Conservation (phyloP, 208 protist species). For the Leptomonas seymouri region DNA sequence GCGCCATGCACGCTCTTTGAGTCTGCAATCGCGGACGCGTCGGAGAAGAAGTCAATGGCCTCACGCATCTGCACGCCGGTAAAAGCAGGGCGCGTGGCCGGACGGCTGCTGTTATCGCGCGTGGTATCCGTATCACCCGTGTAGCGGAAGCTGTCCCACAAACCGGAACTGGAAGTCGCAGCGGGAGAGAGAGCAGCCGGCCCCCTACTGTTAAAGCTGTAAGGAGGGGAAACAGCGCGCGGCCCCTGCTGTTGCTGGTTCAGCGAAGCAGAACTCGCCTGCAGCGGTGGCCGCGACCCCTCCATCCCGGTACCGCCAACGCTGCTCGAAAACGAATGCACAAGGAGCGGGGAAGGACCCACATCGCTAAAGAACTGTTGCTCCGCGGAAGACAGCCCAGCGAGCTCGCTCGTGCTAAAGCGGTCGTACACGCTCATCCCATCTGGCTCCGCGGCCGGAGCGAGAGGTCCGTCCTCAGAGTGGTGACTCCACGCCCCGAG, state of each 20-base stretch:
- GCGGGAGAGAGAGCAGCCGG: background rate
- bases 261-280: background rate
- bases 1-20: conserved; percentile 5
- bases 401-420: conserved; percentile 41
- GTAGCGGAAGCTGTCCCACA: conserved; percentile 21
- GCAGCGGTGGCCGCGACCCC: conserved; percentile 17
- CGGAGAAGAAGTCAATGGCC: conserved; percentile 31
- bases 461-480: conserved; percentile 14
- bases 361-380: conserved; percentile 37
- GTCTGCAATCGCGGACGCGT: conserved; percentile 6
- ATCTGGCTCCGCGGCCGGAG: background rate
- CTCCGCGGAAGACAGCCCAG: conserved; percentile 24
- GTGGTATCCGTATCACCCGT: conserved; percentile 8
- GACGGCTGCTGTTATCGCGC: conserved; percentile 5
- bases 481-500: conserved; percentile 18
- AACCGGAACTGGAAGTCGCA: background rate
- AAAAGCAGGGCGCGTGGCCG: conserved; percentile 18
- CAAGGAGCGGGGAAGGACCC: conserved; percentile 9
- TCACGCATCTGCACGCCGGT: conserved; percentile 17
- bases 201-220: conserved; percentile 2
- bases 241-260: background rate
- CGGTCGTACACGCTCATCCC: conserved; percentile 21
- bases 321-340: conserved; percentile 14
- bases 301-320: conserved; percentile 17
- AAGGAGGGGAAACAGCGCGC: background rate